A percentile compares a stretch with the other conserved stretches of the same genome.
These are phyloP conservation scores for Decorospora gaudefroyi DNA, from an alignment of 2,329 filamentous ascomycete species.

Conservation along the genomic window DNA sequence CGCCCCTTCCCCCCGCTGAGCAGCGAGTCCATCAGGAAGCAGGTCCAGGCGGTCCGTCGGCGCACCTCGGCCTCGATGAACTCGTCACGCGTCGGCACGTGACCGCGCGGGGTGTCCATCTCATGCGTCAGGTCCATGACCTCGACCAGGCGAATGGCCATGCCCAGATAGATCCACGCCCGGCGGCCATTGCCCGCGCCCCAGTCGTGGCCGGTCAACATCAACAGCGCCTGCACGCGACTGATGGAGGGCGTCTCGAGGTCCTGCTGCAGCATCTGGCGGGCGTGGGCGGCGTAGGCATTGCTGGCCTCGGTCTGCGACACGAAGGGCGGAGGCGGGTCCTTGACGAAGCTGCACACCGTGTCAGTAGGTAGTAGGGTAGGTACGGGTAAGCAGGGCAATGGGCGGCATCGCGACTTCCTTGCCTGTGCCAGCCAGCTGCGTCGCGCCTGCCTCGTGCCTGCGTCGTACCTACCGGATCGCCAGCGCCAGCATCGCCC, in stretches of 20 bases:
- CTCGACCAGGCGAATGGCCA: constrained; percentile 49
- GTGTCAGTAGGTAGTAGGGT: too few species aligned
- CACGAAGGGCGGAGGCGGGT: constrained; percentile 43
- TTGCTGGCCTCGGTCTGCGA: constrained; percentile 50
- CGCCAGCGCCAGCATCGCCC: constrained; percentile 50
- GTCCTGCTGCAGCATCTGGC: constrained; percentile 48
- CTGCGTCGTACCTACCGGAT: constrained; percentile 42
- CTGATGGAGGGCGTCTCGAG: constrained; percentile 48
- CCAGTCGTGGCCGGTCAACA: constrained; percentile 55
- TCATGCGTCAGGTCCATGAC: constrained; percentile 50
- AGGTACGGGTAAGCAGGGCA: too few species aligned
- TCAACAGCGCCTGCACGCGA: constrained; percentile 49
- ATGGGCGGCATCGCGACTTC: too few species aligned
- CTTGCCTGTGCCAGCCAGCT: too few species aligned
- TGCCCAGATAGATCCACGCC: constrained; percentile 51
- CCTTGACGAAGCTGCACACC: constrained; percentile 43
- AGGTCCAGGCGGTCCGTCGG: constrained; percentile 50
- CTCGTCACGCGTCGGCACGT: constrained; percentile 44
- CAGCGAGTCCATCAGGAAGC: constrained; percentile 51
- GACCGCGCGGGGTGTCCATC: constrained; percentile 37
- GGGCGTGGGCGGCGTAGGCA: constrained; percentile 49
- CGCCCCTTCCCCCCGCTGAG: constrained; percentile 49
- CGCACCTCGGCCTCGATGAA: constrained; percentile 50
- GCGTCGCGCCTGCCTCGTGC: too few species aligned
- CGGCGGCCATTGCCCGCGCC: constrained; percentile 51